Percentiles rank a stretch among this genome's conserved stretches.
Evolutionary conservation across 2,329 filamentous ascomycete genomes (phyloP).

Genomic region (Phoma sp.): DNA sequence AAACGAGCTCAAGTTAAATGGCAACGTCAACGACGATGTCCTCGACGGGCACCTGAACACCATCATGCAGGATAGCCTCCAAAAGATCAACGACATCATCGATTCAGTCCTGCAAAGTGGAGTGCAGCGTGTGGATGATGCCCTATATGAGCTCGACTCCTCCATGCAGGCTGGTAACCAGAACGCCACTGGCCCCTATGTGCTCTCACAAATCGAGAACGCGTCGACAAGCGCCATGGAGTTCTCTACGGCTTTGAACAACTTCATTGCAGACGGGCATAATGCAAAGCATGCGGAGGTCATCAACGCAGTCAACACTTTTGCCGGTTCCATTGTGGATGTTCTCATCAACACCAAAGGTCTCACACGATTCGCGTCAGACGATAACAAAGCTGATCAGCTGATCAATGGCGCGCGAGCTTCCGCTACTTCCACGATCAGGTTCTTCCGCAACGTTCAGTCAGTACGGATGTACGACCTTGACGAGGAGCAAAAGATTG

Average conservation of each 20-base stretch:
- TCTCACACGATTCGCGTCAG: slow-evolving; percentile 86
- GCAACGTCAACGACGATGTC: slow-evolving; percentile 73
- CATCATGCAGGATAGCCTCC: slow-evolving; percentile 81
- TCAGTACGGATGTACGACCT: slow-evolving; percentile 93
- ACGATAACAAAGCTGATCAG: slow-evolving; percentile 92
- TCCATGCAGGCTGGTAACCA: slow-evolving; percentile 99
- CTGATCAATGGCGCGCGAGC: slow-evolving; percentile 82
- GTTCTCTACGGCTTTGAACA: slow-evolving; percentile 97
- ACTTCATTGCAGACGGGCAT: slow-evolving; percentile 95
- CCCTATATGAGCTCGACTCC: slow-evolving; percentile 95
- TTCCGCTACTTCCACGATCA: slow-evolving; percentile 84
- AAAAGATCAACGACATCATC: slow-evolving; percentile 96
- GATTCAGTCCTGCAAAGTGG: slow-evolving; percentile 94
- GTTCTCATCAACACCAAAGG: slow-evolving; percentile 97
- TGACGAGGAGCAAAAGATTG: slow-evolving; percentile 89
- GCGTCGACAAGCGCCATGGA: slow-evolving; percentile 93
- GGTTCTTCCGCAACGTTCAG: slow-evolving; percentile 92
- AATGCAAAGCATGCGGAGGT: slow-evolving; percentile 89
- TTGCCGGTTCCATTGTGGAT: slow-evolving; percentile 88
- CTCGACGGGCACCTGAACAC: slow-evolving; percentile 91
- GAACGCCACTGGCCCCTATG: slow-evolving; percentile 92
- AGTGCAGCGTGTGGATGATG: slow-evolving; percentile 92
- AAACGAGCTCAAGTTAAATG: slow-evolving; percentile 75
- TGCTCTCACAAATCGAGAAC: slow-evolving; percentile 96
- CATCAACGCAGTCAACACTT: slow-evolving; percentile 89